Percentiles rank a stretch among this genome's conserved stretches.
These are phyloP conservation scores for Ceratocystis smalleyi DNA, from an alignment of 2,329 filamentous ascomycete genomes.

Conservation along the genomic window DNA sequence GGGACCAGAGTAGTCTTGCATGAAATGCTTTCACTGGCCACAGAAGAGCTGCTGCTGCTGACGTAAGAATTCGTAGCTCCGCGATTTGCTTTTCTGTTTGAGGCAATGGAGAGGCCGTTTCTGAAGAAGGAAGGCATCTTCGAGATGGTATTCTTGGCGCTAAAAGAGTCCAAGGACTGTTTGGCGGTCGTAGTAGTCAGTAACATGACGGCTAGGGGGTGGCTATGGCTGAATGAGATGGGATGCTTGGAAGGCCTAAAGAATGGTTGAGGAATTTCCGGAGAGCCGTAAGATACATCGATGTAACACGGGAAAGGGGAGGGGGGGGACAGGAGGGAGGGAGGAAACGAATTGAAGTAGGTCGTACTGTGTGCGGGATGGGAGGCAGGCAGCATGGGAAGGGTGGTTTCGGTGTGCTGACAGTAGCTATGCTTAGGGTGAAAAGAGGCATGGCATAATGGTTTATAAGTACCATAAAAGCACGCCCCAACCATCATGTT, in stretches of 20 bases:
- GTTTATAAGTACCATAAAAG: too few relatives aligned
- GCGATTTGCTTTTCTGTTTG: constrained; percentile 30
- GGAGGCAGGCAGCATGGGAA: neutral
- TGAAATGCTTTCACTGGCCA: neutral
- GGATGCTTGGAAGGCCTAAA: neutral
- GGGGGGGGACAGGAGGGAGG: neutral
- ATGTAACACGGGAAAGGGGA: neutral
- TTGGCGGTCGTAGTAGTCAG: neutral
- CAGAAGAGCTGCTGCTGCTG: neutral
- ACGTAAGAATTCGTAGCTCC: constrained; percentile 20
- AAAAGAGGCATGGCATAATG: too few relatives aligned
- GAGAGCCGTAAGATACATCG: neutral
- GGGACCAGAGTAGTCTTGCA: constrained; percentile 31
- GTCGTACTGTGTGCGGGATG: neutral
- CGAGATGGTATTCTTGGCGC: neutral
- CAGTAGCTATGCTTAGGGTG: too few relatives aligned
- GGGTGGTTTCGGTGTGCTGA: too few relatives aligned
- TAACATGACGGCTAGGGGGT: neutral
- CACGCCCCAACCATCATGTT: too few relatives aligned
- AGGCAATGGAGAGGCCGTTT: neutral
- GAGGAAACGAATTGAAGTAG: neutral
- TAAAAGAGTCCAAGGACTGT: neutral
- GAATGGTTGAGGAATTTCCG: neutral
- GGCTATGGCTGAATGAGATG: neutral
- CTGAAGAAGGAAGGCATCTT: constrained; percentile 7